Conservation (phyloP, 768 basidiomycete genomes). For the Chiua virens region DNA sequence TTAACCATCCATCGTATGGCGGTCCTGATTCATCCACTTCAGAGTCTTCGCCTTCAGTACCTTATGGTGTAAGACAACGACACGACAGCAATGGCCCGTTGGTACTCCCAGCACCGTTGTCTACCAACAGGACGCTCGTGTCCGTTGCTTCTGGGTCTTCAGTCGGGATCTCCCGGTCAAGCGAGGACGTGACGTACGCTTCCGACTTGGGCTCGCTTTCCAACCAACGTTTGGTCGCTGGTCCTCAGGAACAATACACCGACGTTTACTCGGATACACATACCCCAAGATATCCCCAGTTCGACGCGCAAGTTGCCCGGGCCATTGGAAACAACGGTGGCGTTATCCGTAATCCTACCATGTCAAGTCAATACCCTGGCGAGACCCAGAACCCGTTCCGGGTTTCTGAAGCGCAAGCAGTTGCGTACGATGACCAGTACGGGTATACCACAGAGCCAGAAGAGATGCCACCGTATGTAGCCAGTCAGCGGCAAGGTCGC, state of each 20-base stretch:
- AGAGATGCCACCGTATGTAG: conserved; percentile 26
- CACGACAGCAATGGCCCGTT: conserved; percentile 71
- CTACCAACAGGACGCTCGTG: conserved; percentile 53
- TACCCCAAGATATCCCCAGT: conserved; percentile 26
- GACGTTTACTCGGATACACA: conserved; percentile 25
- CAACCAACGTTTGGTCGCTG: conserved; percentile 43
- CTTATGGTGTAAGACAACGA: conserved; percentile 48
- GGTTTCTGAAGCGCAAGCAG: conserved; percentile 41
- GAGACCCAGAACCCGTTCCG: conserved; percentile 62
- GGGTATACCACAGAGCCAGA: conserved; percentile 38
- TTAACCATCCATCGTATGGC: conserved; percentile 54
- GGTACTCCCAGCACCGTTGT: conserved; percentile 74
- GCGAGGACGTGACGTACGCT: conserved; percentile 38
- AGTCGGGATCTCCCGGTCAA: conserved; percentile 42
- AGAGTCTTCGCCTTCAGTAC: conserved; percentile 47
- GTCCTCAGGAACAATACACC: conserved; percentile 34
- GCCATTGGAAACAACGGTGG: conserved; percentile 37
- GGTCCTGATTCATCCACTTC: conserved; percentile 59
- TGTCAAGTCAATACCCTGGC: conserved; percentile 40
- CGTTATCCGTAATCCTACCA: conserved; percentile 40
- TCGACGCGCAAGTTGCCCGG: conserved; percentile 44
- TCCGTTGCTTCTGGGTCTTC: conserved; percentile 45
- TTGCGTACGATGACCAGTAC: conserved; percentile 40
- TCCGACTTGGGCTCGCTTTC: conserved; percentile 40
- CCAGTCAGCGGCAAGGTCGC: conserved; percentile 35